Conservation (phyloP, 2,329 filamentous ascomycete species). For the Colletotrichum sp. region DNA sequence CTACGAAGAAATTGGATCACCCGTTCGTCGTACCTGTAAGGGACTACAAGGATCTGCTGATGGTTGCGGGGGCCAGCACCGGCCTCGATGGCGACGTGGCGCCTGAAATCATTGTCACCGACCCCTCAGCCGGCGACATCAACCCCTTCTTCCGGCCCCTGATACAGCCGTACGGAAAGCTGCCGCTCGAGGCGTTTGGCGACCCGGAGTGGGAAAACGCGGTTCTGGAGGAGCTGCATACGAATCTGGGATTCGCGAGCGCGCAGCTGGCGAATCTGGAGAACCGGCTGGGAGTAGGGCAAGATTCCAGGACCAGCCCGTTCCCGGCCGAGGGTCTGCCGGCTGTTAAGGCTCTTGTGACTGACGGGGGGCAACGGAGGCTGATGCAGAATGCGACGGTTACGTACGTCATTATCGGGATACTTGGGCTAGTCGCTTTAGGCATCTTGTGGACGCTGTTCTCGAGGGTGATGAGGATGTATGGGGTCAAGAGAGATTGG, state of each 20-base stretch:
- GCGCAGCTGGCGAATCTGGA: background rate
- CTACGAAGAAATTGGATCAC: background rate
- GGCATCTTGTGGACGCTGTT: background rate
- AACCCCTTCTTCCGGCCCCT: background rate
- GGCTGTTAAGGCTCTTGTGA: background rate
- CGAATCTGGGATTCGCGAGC: background rate
- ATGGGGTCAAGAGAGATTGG: background rate
- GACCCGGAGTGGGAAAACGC: background rate
- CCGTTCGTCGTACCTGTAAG: background rate
- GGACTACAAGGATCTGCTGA: background rate
- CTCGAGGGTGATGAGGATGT: background rate
- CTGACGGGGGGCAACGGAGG: background rate
- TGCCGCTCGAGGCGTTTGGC: background rate
- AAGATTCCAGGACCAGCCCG: background rate
- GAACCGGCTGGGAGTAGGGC: background rate
- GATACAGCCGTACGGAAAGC: background rate
- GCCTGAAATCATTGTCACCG: background rate
- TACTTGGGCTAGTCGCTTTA: background rate
- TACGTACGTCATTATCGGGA: background rate
- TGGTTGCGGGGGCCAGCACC: background rate
- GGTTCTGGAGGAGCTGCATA: background rate
- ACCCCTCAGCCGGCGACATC: background rate
- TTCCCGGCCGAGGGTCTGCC: background rate
- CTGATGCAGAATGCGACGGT: background rate
- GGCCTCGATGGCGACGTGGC: background rate